A percentile compares a stretch with the other conserved stretches of the same genome.
Conservation (phyloP, 1,284 basidiomycete genomes). For the Irpex lacteus region DNA sequence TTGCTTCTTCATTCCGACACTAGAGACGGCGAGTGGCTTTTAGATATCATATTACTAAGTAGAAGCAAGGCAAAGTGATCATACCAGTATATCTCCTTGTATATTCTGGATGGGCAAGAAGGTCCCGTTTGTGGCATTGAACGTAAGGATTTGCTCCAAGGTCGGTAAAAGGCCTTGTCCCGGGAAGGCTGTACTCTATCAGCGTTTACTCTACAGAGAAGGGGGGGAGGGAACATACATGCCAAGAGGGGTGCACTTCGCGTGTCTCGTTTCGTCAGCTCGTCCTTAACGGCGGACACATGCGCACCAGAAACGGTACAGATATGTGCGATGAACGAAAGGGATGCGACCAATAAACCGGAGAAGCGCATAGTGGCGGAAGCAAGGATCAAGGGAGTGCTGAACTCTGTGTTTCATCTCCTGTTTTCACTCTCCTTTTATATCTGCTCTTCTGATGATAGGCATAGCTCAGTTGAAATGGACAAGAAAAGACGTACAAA, state of each 20-base stretch:
- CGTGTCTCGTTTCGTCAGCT: neutral
- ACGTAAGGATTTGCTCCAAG: slow-evolving; percentile 1
- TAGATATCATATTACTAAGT: too few relatives aligned
- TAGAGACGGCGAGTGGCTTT: neutral
- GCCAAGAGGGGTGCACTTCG: slow-evolving; percentile 1
- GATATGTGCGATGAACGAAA: neutral
- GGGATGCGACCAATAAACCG: neutral
- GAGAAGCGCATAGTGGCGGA: slow-evolving; percentile 8
- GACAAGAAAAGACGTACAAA: neutral
- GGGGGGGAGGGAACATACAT: neutral
- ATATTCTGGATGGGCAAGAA: slow-evolving; percentile 12
- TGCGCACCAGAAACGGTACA: neutral
- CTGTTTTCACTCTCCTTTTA: neutral
- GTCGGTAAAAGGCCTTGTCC: slow-evolving; percentile 10
- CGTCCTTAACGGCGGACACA: neutral
- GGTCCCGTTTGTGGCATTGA: slow-evolving; percentile 13
- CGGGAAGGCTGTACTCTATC: slow-evolving; percentile 4
- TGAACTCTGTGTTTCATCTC: neutral
- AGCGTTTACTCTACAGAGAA: neutral
- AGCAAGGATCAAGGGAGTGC: slow-evolving; percentile 5
- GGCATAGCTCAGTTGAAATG: neutral
- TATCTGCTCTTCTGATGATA: neutral
- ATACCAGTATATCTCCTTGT: slow-evolving; percentile 14
- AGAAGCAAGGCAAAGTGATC: neutral
- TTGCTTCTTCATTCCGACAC: slow-evolving; percentile 15